Base-by-base conservation (phyloP, 2,329 filamentous ascomycete species). In the Trichoderma hamatum region DNA sequence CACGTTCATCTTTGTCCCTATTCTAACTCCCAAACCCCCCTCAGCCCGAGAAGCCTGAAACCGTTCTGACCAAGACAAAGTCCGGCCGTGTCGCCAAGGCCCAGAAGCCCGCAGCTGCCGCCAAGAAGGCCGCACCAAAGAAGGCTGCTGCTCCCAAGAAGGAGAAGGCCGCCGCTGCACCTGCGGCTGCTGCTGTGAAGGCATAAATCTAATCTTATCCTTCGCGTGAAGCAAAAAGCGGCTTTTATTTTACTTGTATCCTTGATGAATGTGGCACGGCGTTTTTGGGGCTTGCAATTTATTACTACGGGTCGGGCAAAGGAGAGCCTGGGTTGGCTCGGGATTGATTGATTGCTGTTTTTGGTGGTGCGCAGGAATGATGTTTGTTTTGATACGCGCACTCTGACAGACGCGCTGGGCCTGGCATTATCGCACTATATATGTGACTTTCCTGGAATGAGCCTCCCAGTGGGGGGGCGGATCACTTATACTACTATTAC, bases 1-100 rank as follows among this genome's bases (percentile, higher is more conserved):
- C 28, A 30, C 52, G 5, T 30, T 32, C 26, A 19, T 55, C 16
- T 9, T 30, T 55, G 13, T 55, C 36, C 34, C 58, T 30, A 30
- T 43, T 58, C 69, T 70, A 72, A 74, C 67, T 60, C 63, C 32
- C 51, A 28, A 43, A 43, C 19, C 54, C 36, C 63, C 54, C 7
- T 30, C 58, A 80, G 78, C 70, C 89, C 69, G 89, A 93, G 74
- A 89, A 91, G 82, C 85, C 89, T 72, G 78, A 81, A 69, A 89
- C 89, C 76, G 85, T 90, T 60, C 82, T 94, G 64, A 88, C 86
- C 79, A 94, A 92, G 88, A 94, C 93, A 80, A 96, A 96, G 88
- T 90, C 92, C 66, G 93, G 93, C 60, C 91, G 93, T 74, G 91
- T 96, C 75, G 88, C 90, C 75, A 96, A 96, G 88, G 84, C 85